Percentiles rank a stretch among this genome's conserved stretches.
phyloP scores from a whole-genome alignment of 2,329 filamentous ascomycete species.

The Claviceps maximensis region DNA sequence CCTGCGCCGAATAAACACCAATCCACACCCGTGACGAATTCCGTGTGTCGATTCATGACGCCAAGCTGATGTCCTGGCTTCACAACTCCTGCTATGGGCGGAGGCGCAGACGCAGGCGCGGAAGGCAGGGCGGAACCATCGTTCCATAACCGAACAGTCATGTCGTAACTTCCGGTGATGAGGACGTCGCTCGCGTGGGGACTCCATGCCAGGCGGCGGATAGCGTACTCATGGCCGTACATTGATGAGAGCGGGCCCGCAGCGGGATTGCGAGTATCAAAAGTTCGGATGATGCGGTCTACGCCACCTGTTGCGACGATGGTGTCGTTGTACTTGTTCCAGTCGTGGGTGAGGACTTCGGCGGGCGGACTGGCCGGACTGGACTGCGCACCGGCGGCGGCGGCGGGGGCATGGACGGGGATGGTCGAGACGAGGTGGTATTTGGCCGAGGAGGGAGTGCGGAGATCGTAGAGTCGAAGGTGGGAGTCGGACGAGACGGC shows the following conservation, averaged over 20 bases:
- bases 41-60: conserved; percentile 82
- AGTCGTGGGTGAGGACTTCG: conserved; percentile 89
- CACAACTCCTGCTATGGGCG: conserved; percentile 10
- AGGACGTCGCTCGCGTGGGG: conserved; percentile 85
- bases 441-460: conserved; percentile 70
- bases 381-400: conserved; percentile 26
- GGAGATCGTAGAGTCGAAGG: conserved; percentile 80
- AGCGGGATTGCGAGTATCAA: conserved; percentile 69
- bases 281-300: conserved; percentile 74
- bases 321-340: conserved; percentile 92
- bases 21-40: conserved; percentile 92
- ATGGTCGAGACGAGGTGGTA: conserved; percentile 79
- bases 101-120: conserved; percentile 15
- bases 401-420: conserved; percentile 61
- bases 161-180: conserved; percentile 87
- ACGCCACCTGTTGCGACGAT: conserved; percentile 82
- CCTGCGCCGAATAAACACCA: conserved; percentile 96
- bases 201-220: conserved; percentile 77
- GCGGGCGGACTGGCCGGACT: conserved; percentile 41
- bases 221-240: conserved; percentile 80
- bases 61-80: conserved; percentile 60
- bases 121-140: conserved; percentile 43
- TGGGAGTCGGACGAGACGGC: conserved; percentile 83
- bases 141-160: conserved; percentile 91
- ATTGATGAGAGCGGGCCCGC: conserved; percentile 62